Evolutionary conservation across 768 basidiomycete species (phyloP).

Genomic region (Coprinellus aureogranulatus): DNA sequence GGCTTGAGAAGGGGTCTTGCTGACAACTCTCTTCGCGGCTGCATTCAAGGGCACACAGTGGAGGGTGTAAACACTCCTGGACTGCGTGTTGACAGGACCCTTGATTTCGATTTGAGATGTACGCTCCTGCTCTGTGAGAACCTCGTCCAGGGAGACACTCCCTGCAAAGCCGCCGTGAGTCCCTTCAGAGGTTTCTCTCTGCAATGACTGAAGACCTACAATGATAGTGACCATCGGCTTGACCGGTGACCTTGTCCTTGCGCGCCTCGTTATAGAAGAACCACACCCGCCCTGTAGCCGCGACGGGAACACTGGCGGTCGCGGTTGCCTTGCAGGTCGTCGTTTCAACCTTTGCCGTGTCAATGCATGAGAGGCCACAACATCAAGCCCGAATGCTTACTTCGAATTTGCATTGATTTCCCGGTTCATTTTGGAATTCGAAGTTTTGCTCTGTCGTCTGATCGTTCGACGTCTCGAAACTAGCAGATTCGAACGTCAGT

Average conservation of each 20-base stretch:
- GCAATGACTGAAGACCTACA: not conserved
- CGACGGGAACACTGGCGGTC: not conserved
- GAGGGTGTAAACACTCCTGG: not conserved
- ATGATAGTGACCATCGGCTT: not conserved
- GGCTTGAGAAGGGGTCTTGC: no score
- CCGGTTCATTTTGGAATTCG: not conserved
- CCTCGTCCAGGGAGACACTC: not conserved
- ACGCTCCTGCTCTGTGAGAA: not conserved
- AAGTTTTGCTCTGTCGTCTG: not conserved
- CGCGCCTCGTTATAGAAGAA: not conserved
- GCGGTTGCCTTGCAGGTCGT: not conserved
- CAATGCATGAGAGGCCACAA: not conserved
- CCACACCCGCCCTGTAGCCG: not conserved
- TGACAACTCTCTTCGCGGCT: not conserved
- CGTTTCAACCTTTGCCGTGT: not conserved
- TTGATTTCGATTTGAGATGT: not conserved
- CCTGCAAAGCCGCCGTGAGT: not conserved
- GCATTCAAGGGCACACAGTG: not conserved
- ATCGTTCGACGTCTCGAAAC: not conserved
- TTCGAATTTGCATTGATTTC: not conserved
- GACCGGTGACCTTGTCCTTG: not conserved
- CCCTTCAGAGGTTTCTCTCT: no score
- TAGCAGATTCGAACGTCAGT: not conserved
- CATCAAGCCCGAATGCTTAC: not conserved
- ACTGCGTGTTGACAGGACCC: not conserved